A percentile compares a stretch with the other conserved stretches of the same genome.
phyloP scores from a whole-genome alignment of 2,329 filamentous ascomycete genomes.

The Phaeophleospora eucalypticola region DNA sequence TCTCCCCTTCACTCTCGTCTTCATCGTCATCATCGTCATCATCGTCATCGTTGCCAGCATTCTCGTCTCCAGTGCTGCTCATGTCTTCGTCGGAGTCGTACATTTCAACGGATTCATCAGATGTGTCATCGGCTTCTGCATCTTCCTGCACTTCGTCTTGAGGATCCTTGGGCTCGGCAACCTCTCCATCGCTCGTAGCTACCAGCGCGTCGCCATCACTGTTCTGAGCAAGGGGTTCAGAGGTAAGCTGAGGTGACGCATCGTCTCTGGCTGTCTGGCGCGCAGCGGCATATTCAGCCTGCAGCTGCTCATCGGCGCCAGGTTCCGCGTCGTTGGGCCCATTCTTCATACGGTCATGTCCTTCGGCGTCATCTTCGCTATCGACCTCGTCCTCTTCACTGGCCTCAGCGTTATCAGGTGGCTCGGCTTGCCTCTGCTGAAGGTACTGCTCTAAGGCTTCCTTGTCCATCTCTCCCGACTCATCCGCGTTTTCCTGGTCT shows the following conservation, averaged over 20 bases:
- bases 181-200: not conserved
- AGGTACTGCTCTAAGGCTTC: slow-evolving; percentile 30
- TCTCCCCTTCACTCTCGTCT: slow-evolving; percentile 22
- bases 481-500: slow-evolving; percentile 44
- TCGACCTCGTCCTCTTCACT: slow-evolving; percentile 13
- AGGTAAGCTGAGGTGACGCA: too few relatives aligned
- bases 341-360: slow-evolving; percentile 1
- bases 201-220: too few relatives aligned
- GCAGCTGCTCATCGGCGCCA: not conserved
- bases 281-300: not conserved
- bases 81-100: slow-evolving; percentile 36
- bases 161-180: not conserved
- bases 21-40: slow-evolving; percentile 27
- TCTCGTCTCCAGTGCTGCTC: slow-evolving; percentile 35
- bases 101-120: slow-evolving; percentile 38
- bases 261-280: too few relatives aligned
- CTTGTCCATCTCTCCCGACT: slow-evolving; percentile 56
- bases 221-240: too few relatives aligned
- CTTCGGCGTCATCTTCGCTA: slow-evolving; percentile 7
- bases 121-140: slow-evolving; percentile 38
- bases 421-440: slow-evolving; percentile 26
- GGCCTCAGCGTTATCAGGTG: slow-evolving; percentile 26
- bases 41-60: slow-evolving; percentile 25
- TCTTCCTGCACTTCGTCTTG: slow-evolving; percentile 28
- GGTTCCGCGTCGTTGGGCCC: not conserved